These are phyloP conservation scores for Ophiocordyceps sinensis DNA, from an alignment of 2,329 filamentous ascomycete species.

Conservation along the genomic window DNA sequence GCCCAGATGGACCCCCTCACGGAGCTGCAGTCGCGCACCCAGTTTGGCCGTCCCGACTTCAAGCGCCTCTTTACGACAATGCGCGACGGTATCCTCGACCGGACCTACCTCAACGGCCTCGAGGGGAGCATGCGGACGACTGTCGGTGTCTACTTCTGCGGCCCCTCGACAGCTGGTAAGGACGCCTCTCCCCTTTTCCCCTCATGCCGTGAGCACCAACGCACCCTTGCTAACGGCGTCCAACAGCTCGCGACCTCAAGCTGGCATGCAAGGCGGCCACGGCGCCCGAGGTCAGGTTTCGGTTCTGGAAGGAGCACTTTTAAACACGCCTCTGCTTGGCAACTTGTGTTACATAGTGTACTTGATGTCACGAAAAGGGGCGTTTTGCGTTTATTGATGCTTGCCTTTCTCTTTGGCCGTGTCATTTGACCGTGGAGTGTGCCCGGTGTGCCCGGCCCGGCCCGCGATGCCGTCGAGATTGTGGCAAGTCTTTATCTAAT, in stretches of 20 bases:
- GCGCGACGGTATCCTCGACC: slow-evolving; percentile 74
- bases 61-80: slow-evolving; percentile 64
- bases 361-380: too few relatives aligned
- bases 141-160: slow-evolving; percentile 96
- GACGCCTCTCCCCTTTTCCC: slow-evolving; percentile 5
- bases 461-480: too few relatives aligned
- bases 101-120: slow-evolving; percentile 71
- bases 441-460: too few relatives aligned
- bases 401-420: too few relatives aligned
- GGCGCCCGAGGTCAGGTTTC: slow-evolving; percentile 71
- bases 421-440: too few relatives aligned
- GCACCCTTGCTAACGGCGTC: not conserved
- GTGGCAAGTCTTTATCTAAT: too few relatives aligned
- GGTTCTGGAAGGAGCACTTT: slow-evolving; percentile 98
- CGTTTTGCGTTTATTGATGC: too few relatives aligned
- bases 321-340: slow-evolving; percentile 16
- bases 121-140: slow-evolving; percentile 66
- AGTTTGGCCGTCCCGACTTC: slow-evolving; percentile 93
- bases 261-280: slow-evolving; percentile 62
- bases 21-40: slow-evolving; percentile 76
- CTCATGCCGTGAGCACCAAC: slow-evolving; percentile 16
- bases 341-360: too few relatives aligned
- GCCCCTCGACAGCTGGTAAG: slow-evolving; percentile 57
- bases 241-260: slow-evolving; percentile 66
- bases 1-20: slow-evolving; percentile 80